A percentile compares a stretch with the other conserved stretches of the same genome.
Evolutionary conservation across 495 filamentous ascomycete genomes (phyloP).

Genomic region (Cladorrhinum samala): DNA sequence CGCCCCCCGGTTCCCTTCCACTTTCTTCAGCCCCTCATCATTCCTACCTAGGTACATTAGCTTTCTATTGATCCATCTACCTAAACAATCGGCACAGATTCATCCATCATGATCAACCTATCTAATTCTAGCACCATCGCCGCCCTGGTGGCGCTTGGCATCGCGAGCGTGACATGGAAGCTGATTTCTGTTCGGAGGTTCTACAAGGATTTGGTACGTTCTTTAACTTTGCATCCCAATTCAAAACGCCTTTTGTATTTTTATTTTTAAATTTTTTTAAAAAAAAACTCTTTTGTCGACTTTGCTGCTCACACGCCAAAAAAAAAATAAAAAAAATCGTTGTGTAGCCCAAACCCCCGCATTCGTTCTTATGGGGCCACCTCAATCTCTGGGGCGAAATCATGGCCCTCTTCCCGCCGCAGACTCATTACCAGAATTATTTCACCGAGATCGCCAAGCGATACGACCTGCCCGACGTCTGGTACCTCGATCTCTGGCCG

Average conservation of each 20-base stretch:
- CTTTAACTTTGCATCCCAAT: no score
- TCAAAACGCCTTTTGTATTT: no score
- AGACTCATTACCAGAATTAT: neutral
- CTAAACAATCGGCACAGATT: no score
- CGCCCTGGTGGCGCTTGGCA: neutral
- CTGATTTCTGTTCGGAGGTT: neutral
- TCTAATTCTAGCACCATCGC: neutral
- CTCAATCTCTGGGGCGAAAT: constrained; percentile 7
- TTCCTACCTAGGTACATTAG: no score
- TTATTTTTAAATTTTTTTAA: no score
- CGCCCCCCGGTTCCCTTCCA: no score
- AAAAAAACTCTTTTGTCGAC: no score
- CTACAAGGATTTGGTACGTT: neutral
- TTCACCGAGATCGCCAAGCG: constrained; percentile 13
- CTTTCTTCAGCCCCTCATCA: no score
- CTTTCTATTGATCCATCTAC: no score
- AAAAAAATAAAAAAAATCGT: neutral
- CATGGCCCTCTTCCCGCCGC: neutral
- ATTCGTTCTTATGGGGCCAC: constrained; percentile 5
- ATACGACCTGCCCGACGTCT: constrained; percentile 20
- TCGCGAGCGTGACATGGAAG: neutral
- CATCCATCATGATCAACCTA: neutral
- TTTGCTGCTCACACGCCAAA: neutral
- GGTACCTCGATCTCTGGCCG: constrained; percentile 24
- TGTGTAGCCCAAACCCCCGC: neutral